Conservation (phyloP, 1,284 basidiomycete genomes). For the Porodaedalea pini region DNA sequence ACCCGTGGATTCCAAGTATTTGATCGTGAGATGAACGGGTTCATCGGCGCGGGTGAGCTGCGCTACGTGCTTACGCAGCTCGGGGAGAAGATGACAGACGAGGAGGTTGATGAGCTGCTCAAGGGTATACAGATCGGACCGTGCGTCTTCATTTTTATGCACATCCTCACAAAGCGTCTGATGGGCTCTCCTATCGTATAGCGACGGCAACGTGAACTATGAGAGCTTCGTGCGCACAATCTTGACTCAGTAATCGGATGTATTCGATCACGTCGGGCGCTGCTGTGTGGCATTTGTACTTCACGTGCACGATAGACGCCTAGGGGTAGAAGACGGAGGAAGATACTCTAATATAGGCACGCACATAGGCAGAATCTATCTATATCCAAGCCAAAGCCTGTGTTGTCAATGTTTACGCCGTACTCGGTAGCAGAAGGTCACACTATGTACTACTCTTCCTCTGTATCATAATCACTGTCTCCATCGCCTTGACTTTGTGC, state of each 20-base stretch:
- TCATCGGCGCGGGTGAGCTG: conserved; percentile 89
- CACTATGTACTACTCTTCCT: conserved; percentile 40
- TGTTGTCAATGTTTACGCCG: neutral
- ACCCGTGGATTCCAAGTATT: conserved; percentile 99
- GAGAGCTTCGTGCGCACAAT: conserved; percentile 94
- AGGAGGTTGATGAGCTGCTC: conserved; percentile 96
- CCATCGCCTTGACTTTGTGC: conserved; percentile 25
- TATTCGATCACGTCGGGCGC: neutral
- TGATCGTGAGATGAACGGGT: conserved; percentile 96
- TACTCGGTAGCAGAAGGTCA: neutral
- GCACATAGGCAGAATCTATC: neutral
- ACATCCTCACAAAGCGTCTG: conserved; percentile 23
- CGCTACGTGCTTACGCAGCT: conserved; percentile 94
- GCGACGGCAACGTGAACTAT: conserved; percentile 97
- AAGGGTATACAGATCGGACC: conserved; percentile 89
- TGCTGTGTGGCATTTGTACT: too few relatives aligned
- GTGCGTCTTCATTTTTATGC: conserved; percentile 44
- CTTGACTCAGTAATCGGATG: conserved; percentile 62
- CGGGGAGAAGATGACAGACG: conserved; percentile 96
- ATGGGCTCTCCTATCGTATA: conserved; percentile 32
- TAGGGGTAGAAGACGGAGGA: neutral
- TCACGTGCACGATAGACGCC: neutral
- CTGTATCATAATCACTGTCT: conserved; percentile 61
- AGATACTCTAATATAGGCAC: neutral
- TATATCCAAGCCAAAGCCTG: neutral